These are phyloP conservation scores for Boletus subluridellus DNA, from an alignment of 1,284 basidiomycete genomes.

Conservation along the genomic window DNA sequence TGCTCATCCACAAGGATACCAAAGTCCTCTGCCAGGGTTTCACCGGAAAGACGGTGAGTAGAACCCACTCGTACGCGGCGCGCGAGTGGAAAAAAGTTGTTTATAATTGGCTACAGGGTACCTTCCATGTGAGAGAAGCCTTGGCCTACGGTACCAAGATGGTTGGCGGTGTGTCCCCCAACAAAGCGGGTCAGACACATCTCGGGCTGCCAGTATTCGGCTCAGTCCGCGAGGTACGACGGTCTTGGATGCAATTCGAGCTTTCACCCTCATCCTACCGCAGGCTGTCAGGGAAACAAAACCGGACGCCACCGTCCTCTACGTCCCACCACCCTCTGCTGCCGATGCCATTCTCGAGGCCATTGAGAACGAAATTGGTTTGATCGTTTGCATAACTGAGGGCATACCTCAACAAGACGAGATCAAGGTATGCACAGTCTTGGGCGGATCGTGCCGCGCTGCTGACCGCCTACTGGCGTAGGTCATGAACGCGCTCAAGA, in stretches of 20 bases:
- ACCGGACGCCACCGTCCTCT: constrained; percentile 92
- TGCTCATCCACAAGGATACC: constrained; percentile 92
- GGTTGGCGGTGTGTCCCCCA: constrained; percentile 97
- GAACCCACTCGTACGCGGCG: neutral
- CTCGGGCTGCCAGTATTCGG: constrained; percentile 95
- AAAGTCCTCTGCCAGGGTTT: constrained; percentile 92
- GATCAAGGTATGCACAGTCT: constrained; percentile 61
- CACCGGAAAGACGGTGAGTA: constrained; percentile 92
- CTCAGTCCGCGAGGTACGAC: constrained; percentile 79
- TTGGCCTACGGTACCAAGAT: constrained; percentile 94
- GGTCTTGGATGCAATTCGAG: neutral
- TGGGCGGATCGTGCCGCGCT: neutral
- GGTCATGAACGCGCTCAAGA: constrained; percentile 92
- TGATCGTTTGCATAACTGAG: constrained; percentile 97
- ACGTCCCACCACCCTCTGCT: constrained; percentile 90
- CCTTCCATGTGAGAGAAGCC: constrained; percentile 96
- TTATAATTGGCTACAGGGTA: constrained; percentile 59
- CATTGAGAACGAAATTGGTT: constrained; percentile 93
- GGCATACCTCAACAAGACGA: constrained; percentile 96
- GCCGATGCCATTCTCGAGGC: constrained; percentile 97
- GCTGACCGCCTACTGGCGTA: constrained; percentile 31
- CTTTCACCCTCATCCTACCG: constrained; percentile 2
- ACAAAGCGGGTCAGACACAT: constrained; percentile 95
- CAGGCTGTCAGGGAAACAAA: constrained; percentile 80
- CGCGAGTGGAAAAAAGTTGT: neutral